These are phyloP conservation scores for Aureobasidium sp. DNA, from an alignment of 2,329 filamentous ascomycete species.

Conservation along the genomic window DNA sequence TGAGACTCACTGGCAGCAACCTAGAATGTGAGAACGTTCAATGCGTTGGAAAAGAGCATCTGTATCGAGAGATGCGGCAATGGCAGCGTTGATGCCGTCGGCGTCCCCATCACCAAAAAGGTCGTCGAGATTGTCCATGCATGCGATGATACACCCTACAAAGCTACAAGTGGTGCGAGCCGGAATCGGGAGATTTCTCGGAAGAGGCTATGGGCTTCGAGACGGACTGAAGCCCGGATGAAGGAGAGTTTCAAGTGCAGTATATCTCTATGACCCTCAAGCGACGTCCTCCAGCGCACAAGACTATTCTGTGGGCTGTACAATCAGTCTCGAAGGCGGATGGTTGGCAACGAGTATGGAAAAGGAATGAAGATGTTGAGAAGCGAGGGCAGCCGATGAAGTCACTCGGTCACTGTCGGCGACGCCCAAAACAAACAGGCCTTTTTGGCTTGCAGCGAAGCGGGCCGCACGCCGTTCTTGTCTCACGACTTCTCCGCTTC, in stretches of 20 bases:
- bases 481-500: slow-evolving; percentile 9
- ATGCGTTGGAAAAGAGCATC: slow-evolving; percentile 66
- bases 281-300: neutral
- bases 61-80: slow-evolving; percentile 51
- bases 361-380: neutral
- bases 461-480: neutral
- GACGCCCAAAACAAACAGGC: slow-evolving; percentile 14
- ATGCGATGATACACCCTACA: slow-evolving; percentile 24
- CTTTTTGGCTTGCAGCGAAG: neutral
- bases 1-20: slow-evolving; percentile 70
- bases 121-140: slow-evolving; percentile 58
- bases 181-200: neutral
- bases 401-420: slow-evolving; percentile 5
- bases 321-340: neutral
- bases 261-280: neutral
- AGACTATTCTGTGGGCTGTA: neutral
- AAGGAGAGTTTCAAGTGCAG: neutral
- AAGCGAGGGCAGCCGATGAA: neutral
- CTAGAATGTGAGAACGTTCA: slow-evolving; percentile 66
- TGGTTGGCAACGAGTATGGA: slow-evolving; percentile 7
- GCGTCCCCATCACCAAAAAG: slow-evolving; percentile 60
- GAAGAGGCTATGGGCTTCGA: neutral
- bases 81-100: slow-evolving; percentile 49
- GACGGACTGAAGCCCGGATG: neutral
- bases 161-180: neutral